Evolutionary conservation across 148 eudicot species (phyloP).

Genomic region (Polygonum aviculare): DNA sequence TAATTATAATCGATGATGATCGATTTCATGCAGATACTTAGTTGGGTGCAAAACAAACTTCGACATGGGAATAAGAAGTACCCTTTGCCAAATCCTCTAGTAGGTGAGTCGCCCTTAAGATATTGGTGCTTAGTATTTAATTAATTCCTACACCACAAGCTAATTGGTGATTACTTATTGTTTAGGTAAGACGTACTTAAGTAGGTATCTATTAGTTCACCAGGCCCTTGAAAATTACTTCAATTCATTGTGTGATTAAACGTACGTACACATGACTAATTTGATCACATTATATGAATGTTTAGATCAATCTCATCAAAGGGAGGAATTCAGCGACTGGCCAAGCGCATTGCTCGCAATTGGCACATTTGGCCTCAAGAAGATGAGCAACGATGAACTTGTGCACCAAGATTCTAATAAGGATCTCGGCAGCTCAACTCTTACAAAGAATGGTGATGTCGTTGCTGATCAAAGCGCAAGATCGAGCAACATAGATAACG

Average conservation of each 20-base stretch:
- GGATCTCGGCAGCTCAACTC: background rate
- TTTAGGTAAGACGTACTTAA: no score
- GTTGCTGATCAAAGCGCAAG: background rate
- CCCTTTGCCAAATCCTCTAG: slow-evolving; percentile 10
- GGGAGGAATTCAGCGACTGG: slow-evolving; percentile 79
- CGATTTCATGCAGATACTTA: slow-evolving; percentile 45
- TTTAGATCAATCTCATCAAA: slow-evolving; percentile 21
- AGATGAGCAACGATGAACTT: background rate
- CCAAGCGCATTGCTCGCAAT: slow-evolving; percentile 63
- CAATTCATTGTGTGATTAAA: no score
- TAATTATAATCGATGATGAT: no score
- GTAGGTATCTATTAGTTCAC: no score
- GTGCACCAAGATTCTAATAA: slow-evolving; percentile 21
- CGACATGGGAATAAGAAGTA: slow-evolving; percentile 26
- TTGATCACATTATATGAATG: no score
- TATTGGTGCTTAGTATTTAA: no score
- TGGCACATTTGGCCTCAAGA: slow-evolving; percentile 60
- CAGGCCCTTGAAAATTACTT: no score
- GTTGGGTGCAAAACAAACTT: slow-evolving; percentile 55
- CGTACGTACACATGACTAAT: no score
- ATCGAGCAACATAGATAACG: background rate
- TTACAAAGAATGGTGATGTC: background rate
- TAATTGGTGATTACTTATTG: no score
- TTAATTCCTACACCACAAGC: no score
- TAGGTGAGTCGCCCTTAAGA: slow-evolving; percentile 15